Evolutionary conservation across 106 monocot species (phyloP), one percentile per base, ranked within the genome.

Genomic region (Acorus calamus): DNA sequence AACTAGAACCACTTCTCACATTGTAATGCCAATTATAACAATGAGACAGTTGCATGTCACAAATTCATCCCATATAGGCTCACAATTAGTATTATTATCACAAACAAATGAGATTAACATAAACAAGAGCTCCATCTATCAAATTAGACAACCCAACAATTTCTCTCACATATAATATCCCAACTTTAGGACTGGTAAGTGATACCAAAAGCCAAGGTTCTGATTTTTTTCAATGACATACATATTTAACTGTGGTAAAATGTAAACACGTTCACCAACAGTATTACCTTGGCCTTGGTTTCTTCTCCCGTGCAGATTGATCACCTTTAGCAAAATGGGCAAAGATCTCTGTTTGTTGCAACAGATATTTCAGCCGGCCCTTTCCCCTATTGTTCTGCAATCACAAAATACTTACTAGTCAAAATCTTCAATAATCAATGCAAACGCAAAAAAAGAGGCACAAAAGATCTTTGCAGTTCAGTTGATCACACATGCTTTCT

Each of bases 291-390:
- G 74, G 74, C 55, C 55, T 79, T 6, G 74, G 65, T 55, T 74
- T 79, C 70, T 74, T 79, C 55, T 70, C 59, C 5, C 50, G 7
- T 61, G 60, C 74, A 60, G 79, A 69, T 65, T 74, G 79, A 2
- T 52, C 59, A 2, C 79, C 79, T 55, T 74, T 74, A 6, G 79
- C 74, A 70, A 79, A 79, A 71, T 79, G 79, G 56, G 79, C 74
- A 74, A 79, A 79, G 65, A 79, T 71, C 66, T 79, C 79, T 7
- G 79, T 79, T 51, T 79, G 79, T 64, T 79, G 74, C 41, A 79
- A 60, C 47, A 79, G 70, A 71, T 79, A 79, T 7, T 79, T 70
- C 41, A 79, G 56, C 8, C 79, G 79, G 1, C 79, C 79, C 59
- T 79, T 79, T 46, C 79, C 79, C 52, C 62, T 79, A 46, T 74